These are phyloP conservation scores for Eimeria necatrix DNA, from an alignment of 169 alveolate species.

Conservation along the genomic window DNA sequence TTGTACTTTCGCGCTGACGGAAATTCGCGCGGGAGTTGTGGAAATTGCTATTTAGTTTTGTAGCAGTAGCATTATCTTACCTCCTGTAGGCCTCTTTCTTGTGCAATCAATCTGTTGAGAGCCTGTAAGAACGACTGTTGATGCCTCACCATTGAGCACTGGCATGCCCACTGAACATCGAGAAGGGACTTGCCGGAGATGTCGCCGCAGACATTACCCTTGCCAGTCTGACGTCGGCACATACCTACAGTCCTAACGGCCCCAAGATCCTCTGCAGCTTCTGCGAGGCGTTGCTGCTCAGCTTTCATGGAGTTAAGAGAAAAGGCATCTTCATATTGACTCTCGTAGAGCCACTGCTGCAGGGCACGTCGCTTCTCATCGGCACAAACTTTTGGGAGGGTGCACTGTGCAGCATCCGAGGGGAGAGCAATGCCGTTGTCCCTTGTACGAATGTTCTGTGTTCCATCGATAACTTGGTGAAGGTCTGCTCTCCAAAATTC, in stretches of 20 bases:
- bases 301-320: not conserved
- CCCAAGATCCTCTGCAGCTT: constrained; percentile 48
- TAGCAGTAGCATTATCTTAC: not conserved
- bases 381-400: not conserved
- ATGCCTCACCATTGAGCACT: constrained; percentile 53
- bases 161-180: constrained; percentile 69
- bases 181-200: constrained; percentile 58
- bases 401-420: not conserved
- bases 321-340: constrained; percentile 63
- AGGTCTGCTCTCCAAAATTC: constrained; percentile 72
- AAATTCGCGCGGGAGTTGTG: too few species aligned
- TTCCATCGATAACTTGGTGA: constrained; percentile 37
- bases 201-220: not conserved
- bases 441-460: not conserved
- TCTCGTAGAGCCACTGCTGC: constrained; percentile 74
- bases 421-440: not conserved
- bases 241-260: constrained; percentile 59
- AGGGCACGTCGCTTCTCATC: constrained; percentile 54
- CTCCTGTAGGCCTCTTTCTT: constrained; percentile 32
- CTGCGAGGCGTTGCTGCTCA: constrained; percentile 38
- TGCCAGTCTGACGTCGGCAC: constrained; percentile 39
- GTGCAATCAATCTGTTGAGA: constrained; percentile 40
- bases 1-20: too few species aligned
- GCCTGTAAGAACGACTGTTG: constrained; percentile 30
- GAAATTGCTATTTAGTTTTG: not conserved